Base-by-base conservation (phyloP, 1,284 basidiomycete species). In the Ganoderma lingzhi region DNA sequence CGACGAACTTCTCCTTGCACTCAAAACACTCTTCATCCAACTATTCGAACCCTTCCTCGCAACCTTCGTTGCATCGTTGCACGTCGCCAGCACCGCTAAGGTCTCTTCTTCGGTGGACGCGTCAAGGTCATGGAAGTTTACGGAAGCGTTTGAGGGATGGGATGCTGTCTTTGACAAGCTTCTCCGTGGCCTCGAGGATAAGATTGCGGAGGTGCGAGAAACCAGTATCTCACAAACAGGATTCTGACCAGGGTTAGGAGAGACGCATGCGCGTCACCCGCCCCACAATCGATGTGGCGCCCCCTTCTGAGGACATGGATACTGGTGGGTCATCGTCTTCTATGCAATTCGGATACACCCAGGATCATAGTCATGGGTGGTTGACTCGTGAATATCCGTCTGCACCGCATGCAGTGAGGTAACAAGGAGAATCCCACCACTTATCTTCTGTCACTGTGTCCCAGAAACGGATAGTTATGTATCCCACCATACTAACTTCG, bases 11-110 rank as follows among this genome's bases (percentile, higher is more conserved):
- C 86, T 98, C 19, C 83, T 84, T 32, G 89, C 93, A 5, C 86
- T 96, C 76, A 96, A 96, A 78, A 84, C 90, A 0, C 85, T 97
- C 39, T 98, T 98, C 78, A 84, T 97, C 73, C 91, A 95, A 77
- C 86, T 94, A 66, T 97, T 95, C 77, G 87, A 92, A 74, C 93
- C 95, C 0, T 93, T 96, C 82, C 82, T 97, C 56, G 84, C 91
- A 23, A 86, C 92, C 0, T 93, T 97, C 69, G 88, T 96, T 60
- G 90, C 93, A 3, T 96, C 95, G 3, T 83, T 96, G 55, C 92
- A 92, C 76, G 87, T 89, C 51, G 79, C 87, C 69, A 87, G 83
- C 71, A 82, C 76, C 51, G 82, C 83, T 28, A 87, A 85, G 75
- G 74, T 80, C 9, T 66, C 75, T 0, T 62, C 83, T 14, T 76